phyloP scores from a whole-genome alignment of 495 filamentous ascomycete species.

The Trypethelium eluteriae region DNA sequence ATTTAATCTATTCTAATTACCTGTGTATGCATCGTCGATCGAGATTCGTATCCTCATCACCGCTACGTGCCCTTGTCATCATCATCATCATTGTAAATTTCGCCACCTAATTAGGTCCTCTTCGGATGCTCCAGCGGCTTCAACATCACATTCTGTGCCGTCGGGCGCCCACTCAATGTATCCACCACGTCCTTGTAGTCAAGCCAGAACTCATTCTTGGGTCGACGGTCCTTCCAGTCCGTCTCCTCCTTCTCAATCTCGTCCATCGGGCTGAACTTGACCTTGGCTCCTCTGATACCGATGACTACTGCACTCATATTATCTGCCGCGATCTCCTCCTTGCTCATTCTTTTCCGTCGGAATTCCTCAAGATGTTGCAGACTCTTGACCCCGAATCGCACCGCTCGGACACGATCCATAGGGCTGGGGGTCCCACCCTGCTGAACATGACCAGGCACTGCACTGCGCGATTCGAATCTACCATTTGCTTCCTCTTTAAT shows the following conservation, averaged over 20 bases:
- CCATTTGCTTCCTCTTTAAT: slow-evolving; percentile 89
- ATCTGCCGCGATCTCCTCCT: slow-evolving; percentile 61
- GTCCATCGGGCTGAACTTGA: slow-evolving; percentile 76
- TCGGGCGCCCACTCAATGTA: slow-evolving; percentile 64
- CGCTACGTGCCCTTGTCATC: neutral
- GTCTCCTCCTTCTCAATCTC: slow-evolving; percentile 75
- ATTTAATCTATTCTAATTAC: neutral
- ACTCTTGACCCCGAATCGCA: slow-evolving; percentile 84
- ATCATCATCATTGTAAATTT: neutral
- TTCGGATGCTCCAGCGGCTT: neutral
- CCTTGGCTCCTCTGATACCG: slow-evolving; percentile 81
- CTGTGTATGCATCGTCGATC: neutral
- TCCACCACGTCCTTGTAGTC: slow-evolving; percentile 74
- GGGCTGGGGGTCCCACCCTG: slow-evolving; percentile 89
- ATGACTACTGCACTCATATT: slow-evolving; percentile 70
- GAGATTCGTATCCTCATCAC: no score
- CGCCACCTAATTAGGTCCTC: neutral
- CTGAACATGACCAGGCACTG: slow-evolving; percentile 93
- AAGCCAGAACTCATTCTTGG: slow-evolving; percentile 80
- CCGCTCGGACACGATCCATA: slow-evolving; percentile 91
- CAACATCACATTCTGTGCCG: slow-evolving; percentile 15
- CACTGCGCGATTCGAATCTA: slow-evolving; percentile 86
- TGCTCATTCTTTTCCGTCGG: slow-evolving; percentile 53
- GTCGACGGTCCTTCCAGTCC: slow-evolving; percentile 83
- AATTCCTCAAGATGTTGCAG: slow-evolving; percentile 81